Evolutionary conservation across 345 rosid genomes (phyloP), one percentile per base, ranked within the genome.

Genomic region (Orychophragmus violaceus): DNA sequence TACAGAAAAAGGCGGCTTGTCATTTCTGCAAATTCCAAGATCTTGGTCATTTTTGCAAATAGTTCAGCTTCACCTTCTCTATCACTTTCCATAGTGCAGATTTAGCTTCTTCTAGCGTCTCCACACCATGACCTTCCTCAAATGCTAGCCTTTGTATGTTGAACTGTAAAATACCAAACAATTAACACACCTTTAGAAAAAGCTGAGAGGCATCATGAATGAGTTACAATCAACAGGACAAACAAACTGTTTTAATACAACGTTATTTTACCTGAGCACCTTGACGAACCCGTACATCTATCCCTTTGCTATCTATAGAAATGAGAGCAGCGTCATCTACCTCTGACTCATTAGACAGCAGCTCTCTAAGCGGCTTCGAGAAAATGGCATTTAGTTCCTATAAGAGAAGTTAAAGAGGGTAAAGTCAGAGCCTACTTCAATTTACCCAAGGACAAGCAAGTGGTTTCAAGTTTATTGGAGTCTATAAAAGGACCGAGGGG

Each of bases 251-350:
- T 36, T 18, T 6, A 18, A 46, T 29, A 19, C 51, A 30, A 23
- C 42, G 62, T 21, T 59, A 3, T 24, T 11, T 50, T 84, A 93
- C 98, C 94, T 93, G 96, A 69, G 96, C 96, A 32, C 99, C 97
- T 75, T 88, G 96, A 46, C 96, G 97, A 39, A 94, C 88, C 14
- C 99, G 80, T 30, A 90, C 77, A 75, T 94, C 95, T 28, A 77
- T 84, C 57, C 99, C 99, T 80, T 87, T 94, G 81, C 99, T 90
- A 76, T 94, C 99, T 67, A 94, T 85, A 28, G 97, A 94, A 69
- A 94, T 90, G 17, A 94, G 74, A 59, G 99, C 99, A 54, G 88
- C 99, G 71, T 90, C 99, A 25, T 90, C 99, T 22, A 94, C 85
- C 74, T 90, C 97, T 41, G 73, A 53, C 66, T 88, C 95, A 0